Conservation (phyloP, 805 yeast genomes). For the Wickerhamomyces rabaulensis region DNA sequence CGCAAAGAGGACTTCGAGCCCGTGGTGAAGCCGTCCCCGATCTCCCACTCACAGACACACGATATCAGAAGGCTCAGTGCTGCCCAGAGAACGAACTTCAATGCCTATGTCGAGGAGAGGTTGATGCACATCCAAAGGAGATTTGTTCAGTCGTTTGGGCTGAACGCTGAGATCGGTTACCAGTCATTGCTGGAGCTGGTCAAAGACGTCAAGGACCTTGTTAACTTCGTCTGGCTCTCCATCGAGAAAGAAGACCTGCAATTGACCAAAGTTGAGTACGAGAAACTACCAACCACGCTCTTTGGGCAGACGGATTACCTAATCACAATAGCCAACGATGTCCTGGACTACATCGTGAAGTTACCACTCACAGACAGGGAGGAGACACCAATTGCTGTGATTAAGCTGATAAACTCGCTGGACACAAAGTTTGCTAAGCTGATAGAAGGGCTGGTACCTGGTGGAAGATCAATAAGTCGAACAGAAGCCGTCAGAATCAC, state of each 20-base stretch:
- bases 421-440: constrained; percentile 37
- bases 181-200: constrained; percentile 30
- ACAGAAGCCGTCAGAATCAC: constrained; percentile 50
- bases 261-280: constrained; percentile 8
- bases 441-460: constrained; percentile 29
- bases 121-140: constrained; percentile 50
- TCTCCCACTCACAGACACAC: background rate
- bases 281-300: constrained; percentile 20
- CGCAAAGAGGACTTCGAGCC: constrained; percentile 13
- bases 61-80: constrained; percentile 29
- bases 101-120: constrained; percentile 48
- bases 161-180: constrained; percentile 27
- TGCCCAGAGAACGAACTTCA: constrained; percentile 52
- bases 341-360: constrained; percentile 54
- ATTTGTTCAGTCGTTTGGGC: constrained; percentile 41
- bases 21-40: constrained; percentile 8
- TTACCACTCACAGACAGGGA: constrained; percentile 24
- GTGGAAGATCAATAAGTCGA: constrained; percentile 30
- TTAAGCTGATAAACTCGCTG: constrained; percentile 32
- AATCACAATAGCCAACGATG: constrained; percentile 59
- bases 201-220: constrained; percentile 39
- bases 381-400: constrained; percentile 30
- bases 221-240: constrained; percentile 61
- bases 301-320: constrained; percentile 63
- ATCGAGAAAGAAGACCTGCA: constrained; percentile 31